Evolutionary conservation across 345 rosid genomes (phyloP).

Genomic region (Murraya paniculata): DNA sequence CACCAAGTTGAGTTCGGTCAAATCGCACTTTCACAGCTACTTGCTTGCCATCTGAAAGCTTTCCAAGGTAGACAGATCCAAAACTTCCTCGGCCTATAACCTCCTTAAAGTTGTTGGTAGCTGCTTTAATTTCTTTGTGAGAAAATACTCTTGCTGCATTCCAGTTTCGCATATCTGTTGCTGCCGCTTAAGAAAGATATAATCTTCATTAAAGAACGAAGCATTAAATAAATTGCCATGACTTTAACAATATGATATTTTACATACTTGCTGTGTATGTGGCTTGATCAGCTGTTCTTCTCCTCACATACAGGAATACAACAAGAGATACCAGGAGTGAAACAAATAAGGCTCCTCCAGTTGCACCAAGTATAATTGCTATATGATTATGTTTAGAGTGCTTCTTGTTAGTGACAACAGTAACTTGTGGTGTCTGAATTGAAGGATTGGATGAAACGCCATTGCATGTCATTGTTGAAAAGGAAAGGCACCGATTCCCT

Average conservation of each 20-base stretch:
- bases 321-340: constrained; percentile 36
- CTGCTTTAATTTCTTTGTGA: constrained; percentile 75
- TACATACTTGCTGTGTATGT: constrained; percentile 47
- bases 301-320: constrained; percentile 40
- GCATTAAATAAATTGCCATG: not conserved
- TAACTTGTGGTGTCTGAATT: constrained; percentile 76
- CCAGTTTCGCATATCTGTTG: constrained; percentile 71
- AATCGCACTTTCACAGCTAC: constrained; percentile 91
- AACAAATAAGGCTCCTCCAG: constrained; percentile 57
- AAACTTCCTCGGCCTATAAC: constrained; percentile 89
- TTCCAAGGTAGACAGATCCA: constrained; percentile 85
- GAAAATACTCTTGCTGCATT: constrained; percentile 73
- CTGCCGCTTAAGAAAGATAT: constrained; percentile 38
- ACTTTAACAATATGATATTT: constrained; percentile 3
- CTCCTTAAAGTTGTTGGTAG: constrained; percentile 76
- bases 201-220: constrained; percentile 11
- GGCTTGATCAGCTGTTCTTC: constrained; percentile 34
- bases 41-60: constrained; percentile 67
- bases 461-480: constrained; percentile 55
- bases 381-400: constrained; percentile 34
- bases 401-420: constrained; percentile 47
- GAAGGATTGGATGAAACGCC: constrained; percentile 62
- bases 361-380: constrained; percentile 53
- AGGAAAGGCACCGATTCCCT: constrained; percentile 81
- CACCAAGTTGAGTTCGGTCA: constrained; percentile 81